Percentiles rank a stretch among this genome's conserved stretches.
Conservation (phyloP, 139 green algal genomes). For the Micromonas pusilla region DNA sequence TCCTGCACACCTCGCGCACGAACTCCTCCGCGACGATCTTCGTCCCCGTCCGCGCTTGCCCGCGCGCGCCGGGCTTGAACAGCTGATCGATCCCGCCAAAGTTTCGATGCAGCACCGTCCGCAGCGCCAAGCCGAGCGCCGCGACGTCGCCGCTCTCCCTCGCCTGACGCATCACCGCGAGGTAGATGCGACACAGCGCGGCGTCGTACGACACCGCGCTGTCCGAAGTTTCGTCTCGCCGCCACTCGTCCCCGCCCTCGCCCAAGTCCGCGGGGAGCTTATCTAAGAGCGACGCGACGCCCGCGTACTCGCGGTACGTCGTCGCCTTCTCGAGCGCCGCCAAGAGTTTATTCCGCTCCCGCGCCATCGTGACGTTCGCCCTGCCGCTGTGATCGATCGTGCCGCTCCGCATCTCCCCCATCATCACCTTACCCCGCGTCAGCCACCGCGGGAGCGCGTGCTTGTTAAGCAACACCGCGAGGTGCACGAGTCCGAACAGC, state of each 20-base stretch:
- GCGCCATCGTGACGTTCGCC: neutral
- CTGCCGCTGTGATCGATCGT: neutral
- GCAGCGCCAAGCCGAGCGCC: neutral
- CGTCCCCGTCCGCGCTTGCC: neutral
- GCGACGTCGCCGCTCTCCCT: neutral
- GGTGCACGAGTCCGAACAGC: slow-evolving; percentile 10
- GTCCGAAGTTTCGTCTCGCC: neutral
- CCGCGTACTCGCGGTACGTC: slow-evolving; percentile 2
- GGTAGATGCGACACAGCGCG: neutral
- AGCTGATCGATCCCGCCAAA: slow-evolving; percentile 16
- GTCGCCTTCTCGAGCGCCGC: neutral
- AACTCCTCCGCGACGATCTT: slow-evolving; percentile 10
- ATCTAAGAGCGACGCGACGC: neutral
- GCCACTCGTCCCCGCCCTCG: slow-evolving; percentile 12
- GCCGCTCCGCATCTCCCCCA: neutral
- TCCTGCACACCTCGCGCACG: neutral
- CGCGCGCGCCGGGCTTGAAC: neutral
- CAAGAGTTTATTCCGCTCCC: neutral
- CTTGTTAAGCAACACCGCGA: slow-evolving; percentile 13
- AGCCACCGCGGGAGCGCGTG: slow-evolving; percentile 1
- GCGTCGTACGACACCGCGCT: neutral
- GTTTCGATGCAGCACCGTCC: slow-evolving; percentile 22
- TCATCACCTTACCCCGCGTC: neutral
- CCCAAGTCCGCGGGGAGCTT: slow-evolving; percentile 6
- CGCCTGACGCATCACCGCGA: neutral